phyloP scores from a whole-genome alignment of 108 stramenopile species.

The Schizochytrium sp. region DNA sequence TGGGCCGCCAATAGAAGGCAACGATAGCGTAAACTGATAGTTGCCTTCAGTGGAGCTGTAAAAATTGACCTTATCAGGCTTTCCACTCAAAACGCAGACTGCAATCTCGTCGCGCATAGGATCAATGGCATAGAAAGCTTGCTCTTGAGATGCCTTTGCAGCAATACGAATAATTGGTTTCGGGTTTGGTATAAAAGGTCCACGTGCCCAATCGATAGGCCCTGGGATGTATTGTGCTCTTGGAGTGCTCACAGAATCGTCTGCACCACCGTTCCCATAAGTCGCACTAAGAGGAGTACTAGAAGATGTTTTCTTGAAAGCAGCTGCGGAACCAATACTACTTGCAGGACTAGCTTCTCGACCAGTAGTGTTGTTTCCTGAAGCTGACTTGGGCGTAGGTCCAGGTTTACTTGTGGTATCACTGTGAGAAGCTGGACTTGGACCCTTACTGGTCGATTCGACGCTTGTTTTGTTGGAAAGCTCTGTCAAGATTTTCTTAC shows the following conservation, averaged over 20 bases:
- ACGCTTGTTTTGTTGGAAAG: not conserved
- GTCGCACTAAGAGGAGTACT: too few species aligned
- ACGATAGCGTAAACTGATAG: conserved; percentile 11
- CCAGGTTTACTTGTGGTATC: too few species aligned
- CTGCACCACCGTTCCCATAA: too few species aligned
- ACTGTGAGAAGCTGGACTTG: not conserved
- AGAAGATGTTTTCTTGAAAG: too few species aligned
- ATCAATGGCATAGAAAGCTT: not conserved
- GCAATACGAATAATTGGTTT: not conserved
- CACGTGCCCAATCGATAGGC: conserved; percentile 20
- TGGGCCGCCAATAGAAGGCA: not conserved
- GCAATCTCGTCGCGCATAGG: not conserved
- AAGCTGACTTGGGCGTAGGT: not conserved
- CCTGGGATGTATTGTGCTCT: not conserved
- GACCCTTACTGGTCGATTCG: not conserved
- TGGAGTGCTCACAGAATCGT: too few species aligned
- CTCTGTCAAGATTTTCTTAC: not conserved
- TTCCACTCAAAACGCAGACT: not conserved
- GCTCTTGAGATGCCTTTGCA: not conserved
- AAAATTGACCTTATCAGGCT: conserved; percentile 37
- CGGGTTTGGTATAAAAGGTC: not conserved
- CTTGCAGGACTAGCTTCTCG: not conserved
- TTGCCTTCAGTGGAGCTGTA: conserved; percentile 36
- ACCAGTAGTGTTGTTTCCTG: not conserved
- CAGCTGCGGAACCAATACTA: not conserved